Evolutionary conservation across 768 basidiomycete genomes (phyloP), one percentile per base, ranked within the genome.

Genomic region (Crepidotus variabilis): DNA sequence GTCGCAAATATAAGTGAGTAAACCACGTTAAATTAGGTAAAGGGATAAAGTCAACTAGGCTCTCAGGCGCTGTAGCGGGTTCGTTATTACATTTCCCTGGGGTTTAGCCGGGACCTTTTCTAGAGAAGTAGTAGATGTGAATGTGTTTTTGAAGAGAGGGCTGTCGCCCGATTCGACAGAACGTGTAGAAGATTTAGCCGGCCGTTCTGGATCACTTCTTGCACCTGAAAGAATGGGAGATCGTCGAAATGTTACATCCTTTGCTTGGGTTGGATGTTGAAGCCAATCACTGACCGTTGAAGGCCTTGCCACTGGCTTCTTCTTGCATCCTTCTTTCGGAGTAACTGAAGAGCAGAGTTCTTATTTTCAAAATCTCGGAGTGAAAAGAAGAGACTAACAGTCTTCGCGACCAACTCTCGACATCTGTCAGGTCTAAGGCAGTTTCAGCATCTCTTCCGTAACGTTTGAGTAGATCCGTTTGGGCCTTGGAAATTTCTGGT

Each of bases 401-500:
- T 65, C 86, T 78, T 52, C 80, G 66, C 1, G 87, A 86, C 20
- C 78, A 76, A 16, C 86, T 85, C 56, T 87, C 80, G 3, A 74
- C 71, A 2, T 76, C 78, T 1, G 85, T 68, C 0, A 88, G 87
- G 43, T 78, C 78, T 56, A 85, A 85, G 2, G 84, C 79, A 1
- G 66, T 64, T 3, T 71, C 65, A 20, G 76, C 62, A 20, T 77
- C 79, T 51, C 75, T 77, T 11, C 69, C 67, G 56, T 83, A 87
- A 39, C 74, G 69, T 45, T 62, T 66, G 52, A 87, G 66, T 33
- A 72, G 66, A 22, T 83, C 80, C 0, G 71, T 69, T 64, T 90
- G 88, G 14, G 71, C 75, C 65, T 77, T 71, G 23, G 79, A 67
- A 7, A 80, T 69, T 4, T 85, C 83, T 8, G 72, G 72, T 0